These are phyloP conservation scores for Mycosarcoma mackinlayi DNA, from an alignment of 1,284 basidiomycete species.

Conservation along the genomic window DNA sequence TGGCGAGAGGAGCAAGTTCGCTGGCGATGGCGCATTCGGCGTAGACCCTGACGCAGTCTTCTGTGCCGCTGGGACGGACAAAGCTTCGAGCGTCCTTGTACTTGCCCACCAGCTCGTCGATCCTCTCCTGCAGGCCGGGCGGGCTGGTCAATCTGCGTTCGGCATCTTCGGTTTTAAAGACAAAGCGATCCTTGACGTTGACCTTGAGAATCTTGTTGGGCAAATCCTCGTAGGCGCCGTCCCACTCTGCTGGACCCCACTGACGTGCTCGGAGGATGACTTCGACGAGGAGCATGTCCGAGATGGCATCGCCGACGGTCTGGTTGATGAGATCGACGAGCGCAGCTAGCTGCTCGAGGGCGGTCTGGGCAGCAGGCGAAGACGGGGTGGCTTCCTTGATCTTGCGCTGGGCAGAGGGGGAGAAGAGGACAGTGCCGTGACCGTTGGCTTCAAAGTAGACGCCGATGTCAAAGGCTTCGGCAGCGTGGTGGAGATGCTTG, in stretches of 20 bases:
- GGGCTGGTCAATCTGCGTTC: conserved; percentile 88
- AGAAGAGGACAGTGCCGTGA: conserved; percentile 97
- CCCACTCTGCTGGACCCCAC: conserved; percentile 80
- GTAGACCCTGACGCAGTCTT: conserved; percentile 97
- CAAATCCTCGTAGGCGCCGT: conserved; percentile 89
- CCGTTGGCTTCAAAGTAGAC: conserved; percentile 99
- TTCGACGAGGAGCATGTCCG: conserved; percentile 95
- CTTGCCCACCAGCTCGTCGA: conserved; percentile 84
- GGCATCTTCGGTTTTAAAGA: conserved; percentile 92
- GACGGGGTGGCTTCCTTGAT: conserved; percentile 78
- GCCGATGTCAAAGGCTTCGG: conserved; percentile 90
- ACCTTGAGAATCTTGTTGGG: conserved; percentile 98
- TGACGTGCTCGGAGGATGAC: conserved; percentile 81
- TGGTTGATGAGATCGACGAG: conserved; percentile 93
- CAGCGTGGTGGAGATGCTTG: conserved; percentile 97
- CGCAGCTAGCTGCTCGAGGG: conserved; percentile 66
- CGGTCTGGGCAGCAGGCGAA: conserved; percentile 80
- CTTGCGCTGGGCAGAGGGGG: conserved; percentile 68
- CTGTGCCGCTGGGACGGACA: conserved; percentile 95
- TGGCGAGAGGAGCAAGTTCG: conserved; percentile 75
- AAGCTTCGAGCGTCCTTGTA: conserved; percentile 89
- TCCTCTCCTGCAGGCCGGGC: conserved; percentile 81
- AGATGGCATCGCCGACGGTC: conserved; percentile 96
- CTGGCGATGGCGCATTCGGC: conserved; percentile 84
- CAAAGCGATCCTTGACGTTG: conserved; percentile 82